Conservation (phyloP, 2,329 filamentous ascomycete genomes). For the Pyrenophora seminiperda region DNA sequence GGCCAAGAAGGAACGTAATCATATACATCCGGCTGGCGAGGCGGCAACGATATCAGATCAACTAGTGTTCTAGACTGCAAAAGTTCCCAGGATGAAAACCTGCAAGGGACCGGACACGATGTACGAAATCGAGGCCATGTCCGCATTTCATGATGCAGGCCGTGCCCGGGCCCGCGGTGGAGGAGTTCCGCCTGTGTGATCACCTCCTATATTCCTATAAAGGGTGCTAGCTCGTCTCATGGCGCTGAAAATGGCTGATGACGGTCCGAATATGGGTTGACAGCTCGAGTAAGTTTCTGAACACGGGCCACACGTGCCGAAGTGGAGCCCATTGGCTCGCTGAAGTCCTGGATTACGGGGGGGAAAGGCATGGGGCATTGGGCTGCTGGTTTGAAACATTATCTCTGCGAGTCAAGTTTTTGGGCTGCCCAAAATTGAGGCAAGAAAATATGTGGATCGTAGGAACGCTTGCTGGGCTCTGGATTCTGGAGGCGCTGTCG, state of each 20-base stretch:
- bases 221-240: slow-evolving; percentile 10
- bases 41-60: slow-evolving; percentile 1
- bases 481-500: slow-evolving; percentile 2
- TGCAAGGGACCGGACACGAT: slow-evolving; percentile 3
- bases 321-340: neutral
- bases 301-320: slow-evolving; percentile 3
- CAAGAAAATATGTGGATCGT: slow-evolving; percentile 2
- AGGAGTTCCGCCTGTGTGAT: slow-evolving; percentile 1
- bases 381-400: neutral
- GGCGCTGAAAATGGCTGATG: slow-evolving; percentile 1
- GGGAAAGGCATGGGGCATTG: neutral
- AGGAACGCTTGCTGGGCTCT: neutral
- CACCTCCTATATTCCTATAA: slow-evolving; percentile 5
- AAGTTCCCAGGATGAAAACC: slow-evolving; percentile 9
- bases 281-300: slow-evolving; percentile 1
- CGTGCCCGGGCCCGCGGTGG: slow-evolving; percentile 2
- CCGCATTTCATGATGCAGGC: slow-evolving; percentile 1
- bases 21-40: slow-evolving; percentile 5
- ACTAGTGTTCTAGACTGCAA: slow-evolving; percentile 8
- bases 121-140: neutral
- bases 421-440: neutral
- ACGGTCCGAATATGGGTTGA: slow-evolving; percentile 13
- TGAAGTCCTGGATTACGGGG: neutral
- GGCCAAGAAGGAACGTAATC: slow-evolving; percentile 7
- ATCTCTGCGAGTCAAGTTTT: slow-evolving; percentile 3